Conservation (phyloP, 2,329 filamentous ascomycete species). For the Verticillium tricorpus region DNA sequence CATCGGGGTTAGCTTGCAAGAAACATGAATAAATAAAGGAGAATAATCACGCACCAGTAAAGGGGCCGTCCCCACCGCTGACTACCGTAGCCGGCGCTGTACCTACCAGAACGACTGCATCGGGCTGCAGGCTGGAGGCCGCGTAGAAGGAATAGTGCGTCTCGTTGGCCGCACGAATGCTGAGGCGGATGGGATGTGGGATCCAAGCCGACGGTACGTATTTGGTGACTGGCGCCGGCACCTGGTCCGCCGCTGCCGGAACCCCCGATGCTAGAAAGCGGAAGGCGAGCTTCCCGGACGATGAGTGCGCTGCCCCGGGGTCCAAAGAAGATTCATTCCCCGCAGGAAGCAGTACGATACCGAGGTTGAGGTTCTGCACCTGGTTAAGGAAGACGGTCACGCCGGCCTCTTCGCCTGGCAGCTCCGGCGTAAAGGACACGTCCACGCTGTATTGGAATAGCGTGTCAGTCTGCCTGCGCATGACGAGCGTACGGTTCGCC, state of each 20-base stretch:
- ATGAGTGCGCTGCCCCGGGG: no score
- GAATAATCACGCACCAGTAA: constrained; percentile 25
- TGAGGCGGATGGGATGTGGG: constrained; percentile 25
- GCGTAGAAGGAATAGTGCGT: constrained; percentile 39
- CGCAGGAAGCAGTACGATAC: constrained; percentile 20
- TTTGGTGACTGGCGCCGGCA: no score
- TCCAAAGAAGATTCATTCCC: no score
- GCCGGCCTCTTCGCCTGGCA: constrained; percentile 40
- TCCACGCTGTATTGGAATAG: constrained; percentile 47
- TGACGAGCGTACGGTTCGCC: constrained; percentile 39
- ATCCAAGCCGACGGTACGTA: no score
- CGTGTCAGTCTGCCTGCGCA: constrained; percentile 49
- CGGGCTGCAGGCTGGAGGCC: constrained; percentile 25
- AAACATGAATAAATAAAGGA: neutral
- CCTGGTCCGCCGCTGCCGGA: no score
- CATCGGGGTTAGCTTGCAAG: constrained; percentile 4
- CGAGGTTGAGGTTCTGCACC: constrained; percentile 46
- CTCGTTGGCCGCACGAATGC: constrained; percentile 37
- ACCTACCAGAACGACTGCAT: constrained; percentile 30
- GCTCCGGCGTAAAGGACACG: constrained; percentile 28
- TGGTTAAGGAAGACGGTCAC: constrained; percentile 49
- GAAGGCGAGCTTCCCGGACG: constrained; percentile 8
- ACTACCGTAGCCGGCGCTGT: constrained; percentile 13
- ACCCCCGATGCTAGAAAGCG: no score
- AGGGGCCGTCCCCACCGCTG: constrained; percentile 9